Conservation (phyloP, 2,329 filamentous ascomycete genomes). For the Xylaria sp. region DNA sequence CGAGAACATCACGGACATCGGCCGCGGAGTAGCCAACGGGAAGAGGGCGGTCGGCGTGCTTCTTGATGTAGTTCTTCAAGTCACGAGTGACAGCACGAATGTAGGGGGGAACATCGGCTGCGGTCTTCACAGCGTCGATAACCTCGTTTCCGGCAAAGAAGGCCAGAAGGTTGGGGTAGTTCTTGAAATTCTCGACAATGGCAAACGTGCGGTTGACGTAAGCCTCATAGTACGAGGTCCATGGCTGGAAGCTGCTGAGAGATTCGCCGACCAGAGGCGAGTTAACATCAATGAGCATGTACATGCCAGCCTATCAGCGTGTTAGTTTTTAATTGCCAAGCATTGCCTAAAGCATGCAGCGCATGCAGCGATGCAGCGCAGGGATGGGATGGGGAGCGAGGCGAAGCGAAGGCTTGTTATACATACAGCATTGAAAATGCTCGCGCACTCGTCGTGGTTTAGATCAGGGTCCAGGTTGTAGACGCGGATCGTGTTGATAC, state of each 20-base stretch:
- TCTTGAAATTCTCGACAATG: conserved; percentile 61
- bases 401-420: background rate
- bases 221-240: conserved; percentile 52
- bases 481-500: conserved; percentile 63
- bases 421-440: conserved; percentile 58
- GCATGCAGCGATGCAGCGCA: too few relatives aligned
- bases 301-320: conserved; percentile 48
- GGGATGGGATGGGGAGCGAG: too few relatives aligned
- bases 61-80: conserved; percentile 74
- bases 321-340: background rate
- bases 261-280: conserved; percentile 56
- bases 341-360: too few relatives aligned
- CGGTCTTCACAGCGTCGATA: conserved; percentile 60
- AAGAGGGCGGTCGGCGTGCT: conserved; percentile 60
- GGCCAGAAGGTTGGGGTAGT: conserved; percentile 60
- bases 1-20: conserved; percentile 66
- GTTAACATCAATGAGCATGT: conserved; percentile 65
- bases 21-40: conserved; percentile 78
- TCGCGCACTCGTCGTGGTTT: conserved; percentile 62
- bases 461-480: conserved; percentile 62
- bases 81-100: conserved; percentile 70
- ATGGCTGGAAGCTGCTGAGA: conserved; percentile 50
- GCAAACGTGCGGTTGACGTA: conserved; percentile 64
- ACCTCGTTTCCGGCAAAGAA: conserved; percentile 80
- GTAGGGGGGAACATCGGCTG: conserved; percentile 61